These are phyloP conservation scores for Lodderomyces theae DNA, from an alignment of 1,139 yeast species.

Conservation along the genomic window DNA sequence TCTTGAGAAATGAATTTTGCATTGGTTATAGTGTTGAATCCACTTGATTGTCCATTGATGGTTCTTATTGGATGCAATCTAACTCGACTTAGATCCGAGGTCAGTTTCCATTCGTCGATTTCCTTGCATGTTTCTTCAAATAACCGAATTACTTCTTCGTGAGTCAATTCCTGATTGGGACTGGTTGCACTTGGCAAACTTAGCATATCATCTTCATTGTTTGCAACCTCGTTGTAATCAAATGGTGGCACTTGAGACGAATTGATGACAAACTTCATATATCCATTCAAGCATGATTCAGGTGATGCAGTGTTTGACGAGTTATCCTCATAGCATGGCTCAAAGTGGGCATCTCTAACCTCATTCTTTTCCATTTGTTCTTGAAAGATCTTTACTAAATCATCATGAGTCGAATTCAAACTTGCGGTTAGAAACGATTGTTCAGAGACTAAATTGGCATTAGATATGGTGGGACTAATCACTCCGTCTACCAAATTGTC, in stretches of 20 bases:
- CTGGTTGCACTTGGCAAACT: not conserved
- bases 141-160: constrained; percentile 13
- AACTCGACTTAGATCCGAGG: not conserved
- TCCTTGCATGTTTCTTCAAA: constrained; percentile 16
- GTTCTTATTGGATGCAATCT: constrained; percentile 1
- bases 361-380: constrained; percentile 5
- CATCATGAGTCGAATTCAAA: constrained; percentile 8
- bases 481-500: not conserved
- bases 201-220: too few species aligned
- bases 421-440: constrained; percentile 4
- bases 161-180: constrained; percentile 8
- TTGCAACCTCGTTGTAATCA: not conserved
- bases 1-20: not conserved
- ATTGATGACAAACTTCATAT: constrained; percentile 12
- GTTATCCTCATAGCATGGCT: not conserved
- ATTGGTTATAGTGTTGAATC: constrained; percentile 1
- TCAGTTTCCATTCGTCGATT: constrained; percentile 15
- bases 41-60: not conserved
- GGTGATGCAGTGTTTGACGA: constrained; percentile 10
- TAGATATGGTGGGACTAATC: not conserved
- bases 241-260: constrained; percentile 6
- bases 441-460: not conserved
- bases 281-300: constrained; percentile 11
- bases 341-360: not conserved
- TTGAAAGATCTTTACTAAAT: constrained; percentile 8